Conservation (phyloP, 805 yeast species). For the Teunomyces gatunensis region DNA sequence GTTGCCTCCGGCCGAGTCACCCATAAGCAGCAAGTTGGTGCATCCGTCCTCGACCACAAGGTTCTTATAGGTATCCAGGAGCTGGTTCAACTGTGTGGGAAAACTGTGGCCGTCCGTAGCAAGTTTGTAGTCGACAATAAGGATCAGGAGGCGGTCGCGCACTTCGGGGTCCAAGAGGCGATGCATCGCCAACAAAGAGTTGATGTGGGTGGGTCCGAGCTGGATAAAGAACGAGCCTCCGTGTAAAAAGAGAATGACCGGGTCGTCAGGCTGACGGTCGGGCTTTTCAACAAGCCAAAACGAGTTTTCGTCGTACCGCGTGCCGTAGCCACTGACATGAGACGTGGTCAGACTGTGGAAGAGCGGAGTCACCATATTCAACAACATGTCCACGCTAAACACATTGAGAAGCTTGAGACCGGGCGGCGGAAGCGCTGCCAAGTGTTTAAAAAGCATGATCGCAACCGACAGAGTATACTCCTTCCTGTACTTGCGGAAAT, state of each 20-base stretch:
- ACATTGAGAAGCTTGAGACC: not conserved
- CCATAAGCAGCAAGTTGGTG: conserved; percentile 32
- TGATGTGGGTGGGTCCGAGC: conserved; percentile 28
- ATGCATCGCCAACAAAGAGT: conserved; percentile 26
- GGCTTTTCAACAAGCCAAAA: conserved; percentile 34
- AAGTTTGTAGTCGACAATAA: conserved; percentile 25
- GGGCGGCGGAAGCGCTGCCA: conserved; percentile 14
- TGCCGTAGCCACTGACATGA: conserved; percentile 31
- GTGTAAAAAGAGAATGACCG: conserved; percentile 33
- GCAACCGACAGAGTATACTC: conserved; percentile 11
- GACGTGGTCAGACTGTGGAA: conserved; percentile 1
- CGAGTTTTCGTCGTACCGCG: conserved; percentile 26
- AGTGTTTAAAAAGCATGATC: conserved; percentile 10
- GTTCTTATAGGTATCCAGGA: conserved; percentile 24
- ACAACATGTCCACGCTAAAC: conserved; percentile 9
- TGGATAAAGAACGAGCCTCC: conserved; percentile 42
- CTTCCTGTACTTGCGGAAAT: conserved; percentile 13
- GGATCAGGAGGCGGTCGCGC: conserved; percentile 16
- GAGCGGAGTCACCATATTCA: conserved; percentile 10
- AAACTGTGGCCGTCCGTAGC: conserved; percentile 28
- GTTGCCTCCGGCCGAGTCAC: conserved; percentile 46
- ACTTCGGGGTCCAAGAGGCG: conserved; percentile 24
- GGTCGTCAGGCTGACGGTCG: conserved; percentile 22
- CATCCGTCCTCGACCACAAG: conserved; percentile 19
- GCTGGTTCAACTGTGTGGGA: conserved; percentile 33